These are phyloP conservation scores for Lepiota venenata DNA, from an alignment of 768 basidiomycete species.

Conservation along the genomic window DNA sequence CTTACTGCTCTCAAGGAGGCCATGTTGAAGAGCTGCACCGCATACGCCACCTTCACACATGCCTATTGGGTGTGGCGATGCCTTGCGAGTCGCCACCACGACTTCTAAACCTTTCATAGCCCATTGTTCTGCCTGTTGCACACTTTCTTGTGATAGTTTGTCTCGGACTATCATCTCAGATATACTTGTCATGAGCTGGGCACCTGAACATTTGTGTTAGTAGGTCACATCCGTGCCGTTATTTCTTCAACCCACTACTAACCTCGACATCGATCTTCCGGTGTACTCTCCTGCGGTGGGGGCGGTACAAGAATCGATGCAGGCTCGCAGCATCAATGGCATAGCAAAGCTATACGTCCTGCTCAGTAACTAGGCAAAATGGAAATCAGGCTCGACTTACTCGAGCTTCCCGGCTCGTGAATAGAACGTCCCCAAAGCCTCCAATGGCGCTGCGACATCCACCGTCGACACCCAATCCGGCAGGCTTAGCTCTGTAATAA, in stretches of 20 bases:
- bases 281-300: constrained; percentile 27
- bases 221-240: background rate
- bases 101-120: constrained; percentile 42
- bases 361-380: constrained; percentile 3
- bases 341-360: constrained; percentile 49
- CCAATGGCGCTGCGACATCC: constrained; percentile 66
- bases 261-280: constrained; percentile 64
- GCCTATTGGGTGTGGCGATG: constrained; percentile 17
- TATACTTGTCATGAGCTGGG: constrained; percentile 44
- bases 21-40: constrained; percentile 59
- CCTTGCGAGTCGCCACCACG: constrained; percentile 24
- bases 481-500: constrained; percentile 50
- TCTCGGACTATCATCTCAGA: constrained; percentile 37
- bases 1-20: constrained; percentile 52
- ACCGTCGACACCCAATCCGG: constrained; percentile 58
- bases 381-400: background rate
- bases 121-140: constrained; percentile 58
- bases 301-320: constrained; percentile 57
- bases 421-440: constrained; percentile 63
- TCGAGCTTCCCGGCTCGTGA: constrained; percentile 41
- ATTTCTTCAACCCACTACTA: background rate
- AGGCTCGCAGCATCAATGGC: constrained; percentile 63
- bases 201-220: constrained; percentile 24
- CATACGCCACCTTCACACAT: constrained; percentile 54
- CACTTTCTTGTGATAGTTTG: background rate